Base-by-base conservation (phyloP, 768 basidiomycete genomes). In the Boletales sp. region DNA sequence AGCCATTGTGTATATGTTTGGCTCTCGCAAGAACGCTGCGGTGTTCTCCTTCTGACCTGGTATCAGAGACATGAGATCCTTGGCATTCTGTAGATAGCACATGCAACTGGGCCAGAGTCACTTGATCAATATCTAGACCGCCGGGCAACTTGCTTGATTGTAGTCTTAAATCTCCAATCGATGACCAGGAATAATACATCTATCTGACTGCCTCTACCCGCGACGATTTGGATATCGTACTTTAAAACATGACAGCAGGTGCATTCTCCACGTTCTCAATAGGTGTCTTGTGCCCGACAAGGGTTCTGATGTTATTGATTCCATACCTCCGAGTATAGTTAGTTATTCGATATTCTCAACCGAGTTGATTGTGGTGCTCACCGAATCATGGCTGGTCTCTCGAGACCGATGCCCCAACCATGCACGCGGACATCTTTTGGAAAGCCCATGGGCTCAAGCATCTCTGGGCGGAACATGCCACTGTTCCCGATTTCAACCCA, bases 401-500 rank as follows among this genome's bases (percentile, higher is more conserved):
- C 97, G 27, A 98, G 74, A 62, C 85, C 81, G 54, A 99, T 80
- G 41, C 97, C 97, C 92, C 94, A 99, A 15, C 97, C 97, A 54
- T 94, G 90, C 21, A 97, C 95, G 21, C 94, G 86, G 11, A 98
- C 93, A 62, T 94, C 94, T 56, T 90, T 88, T 0, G 97, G 97
- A 65, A 98, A 85, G 30, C 97, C 97, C 94, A 98, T 97, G 8
- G 97, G 94, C 66, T 94, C 94, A 30, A 99, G 76, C 95, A 99
- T 97, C 68, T 99, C 97, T 4, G 97, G 97, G 31, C 97, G 83
- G 84, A 99, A 99, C 90, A 99, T 95, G 19, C 97, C 97, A 64
- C 93, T 95, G 72, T 98, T 98, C 32, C 95, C 95, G 30, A 98
- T 92, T 69, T 97, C 95, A 32, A 98, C 94, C 93, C 94, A 97